phyloP scores from a whole-genome alignment of 2,329 filamentous ascomycete genomes.

The Aulographum hederae region DNA sequence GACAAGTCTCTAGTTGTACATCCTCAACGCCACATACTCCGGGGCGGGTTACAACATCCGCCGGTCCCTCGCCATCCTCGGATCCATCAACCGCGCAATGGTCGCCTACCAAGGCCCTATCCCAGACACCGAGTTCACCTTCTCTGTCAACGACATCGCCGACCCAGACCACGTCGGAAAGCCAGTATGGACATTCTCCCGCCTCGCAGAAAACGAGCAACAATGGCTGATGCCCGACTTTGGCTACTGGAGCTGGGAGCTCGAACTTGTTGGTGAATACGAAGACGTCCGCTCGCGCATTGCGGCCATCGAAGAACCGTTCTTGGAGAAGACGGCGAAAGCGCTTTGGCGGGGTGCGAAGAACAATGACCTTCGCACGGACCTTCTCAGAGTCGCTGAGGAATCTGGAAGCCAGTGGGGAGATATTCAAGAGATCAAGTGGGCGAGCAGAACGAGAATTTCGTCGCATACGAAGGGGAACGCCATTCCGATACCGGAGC shows the following conservation, averaged over 20 bases:
- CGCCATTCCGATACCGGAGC: slow-evolving; percentile 10
- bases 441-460: slow-evolving; percentile 4
- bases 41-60: slow-evolving; percentile 9
- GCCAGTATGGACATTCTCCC: slow-evolving; percentile 6
- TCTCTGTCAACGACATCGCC: slow-evolving; percentile 22
- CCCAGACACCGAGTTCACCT: slow-evolving; percentile 33
- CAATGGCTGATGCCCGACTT: slow-evolving; percentile 10
- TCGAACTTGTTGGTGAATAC: slow-evolving; percentile 7
- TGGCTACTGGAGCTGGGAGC: slow-evolving; percentile 8
- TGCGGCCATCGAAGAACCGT: slow-evolving; percentile 5
- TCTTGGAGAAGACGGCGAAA: slow-evolving; percentile 11
- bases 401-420: slow-evolving; percentile 9
- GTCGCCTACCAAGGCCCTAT: slow-evolving; percentile 28
- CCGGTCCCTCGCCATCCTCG: slow-evolving; percentile 26
- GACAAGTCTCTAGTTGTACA: slow-evolving; percentile 12
- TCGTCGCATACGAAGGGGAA: slow-evolving; percentile 6
- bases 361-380: slow-evolving; percentile 17
- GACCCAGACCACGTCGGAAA: slow-evolving; percentile 1
- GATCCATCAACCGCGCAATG: slow-evolving; percentile 35
- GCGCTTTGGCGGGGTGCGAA: slow-evolving; percentile 27
- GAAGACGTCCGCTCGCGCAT: slow-evolving; percentile 6
- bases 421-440: slow-evolving; percentile 12
- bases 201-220: slow-evolving; percentile 5
- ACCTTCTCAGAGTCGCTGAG: slow-evolving; percentile 18
- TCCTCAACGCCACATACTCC: slow-evolving; percentile 12